These are phyloP conservation scores for Candida ipomoeae DNA, from an alignment of 805 yeast species.

Conservation along the genomic window DNA sequence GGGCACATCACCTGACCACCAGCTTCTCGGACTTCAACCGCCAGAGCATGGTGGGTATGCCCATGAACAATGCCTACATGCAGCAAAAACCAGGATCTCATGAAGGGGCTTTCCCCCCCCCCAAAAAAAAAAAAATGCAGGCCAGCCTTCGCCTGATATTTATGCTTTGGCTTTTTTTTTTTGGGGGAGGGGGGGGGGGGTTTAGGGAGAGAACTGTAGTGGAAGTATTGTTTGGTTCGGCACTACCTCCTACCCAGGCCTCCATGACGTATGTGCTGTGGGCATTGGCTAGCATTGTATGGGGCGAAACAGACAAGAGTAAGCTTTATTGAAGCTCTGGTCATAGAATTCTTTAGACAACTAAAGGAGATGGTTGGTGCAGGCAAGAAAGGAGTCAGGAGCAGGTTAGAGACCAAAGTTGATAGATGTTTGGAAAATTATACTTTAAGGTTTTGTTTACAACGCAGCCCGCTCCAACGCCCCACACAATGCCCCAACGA, in stretches of 20 bases:
- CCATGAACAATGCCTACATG: too few species aligned
- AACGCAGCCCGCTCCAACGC: background rate
- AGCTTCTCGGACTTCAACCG: slow-evolving; percentile 4
- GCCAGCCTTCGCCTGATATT: slow-evolving; percentile 59
- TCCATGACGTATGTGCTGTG: background rate
- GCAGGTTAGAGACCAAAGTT: too few species aligned
- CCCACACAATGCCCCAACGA: background rate
- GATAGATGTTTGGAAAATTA: too few species aligned
- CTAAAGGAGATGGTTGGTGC: too few species aligned
- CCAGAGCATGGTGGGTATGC: too few species aligned
- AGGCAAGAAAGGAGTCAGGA: too few species aligned
- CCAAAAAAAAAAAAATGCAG: slow-evolving; percentile 40
- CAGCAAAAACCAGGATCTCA: slow-evolving; percentile 61
- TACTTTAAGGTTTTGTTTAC: background rate
- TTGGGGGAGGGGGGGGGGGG: too few species aligned
- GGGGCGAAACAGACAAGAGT: background rate
- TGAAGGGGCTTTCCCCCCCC: slow-evolving; percentile 80
- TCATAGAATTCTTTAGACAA: too few species aligned
- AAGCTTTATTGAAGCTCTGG: background rate
- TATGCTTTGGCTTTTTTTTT: too few species aligned
- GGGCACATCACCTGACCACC: background rate
- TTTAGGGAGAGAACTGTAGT: too few species aligned
- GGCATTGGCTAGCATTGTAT: background rate
- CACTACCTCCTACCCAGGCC: background rate
- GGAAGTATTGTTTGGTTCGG: too few species aligned